Evolutionary conservation across 2,329 filamentous ascomycete genomes (phyloP).

Genomic region (Boeremia exigua): DNA sequence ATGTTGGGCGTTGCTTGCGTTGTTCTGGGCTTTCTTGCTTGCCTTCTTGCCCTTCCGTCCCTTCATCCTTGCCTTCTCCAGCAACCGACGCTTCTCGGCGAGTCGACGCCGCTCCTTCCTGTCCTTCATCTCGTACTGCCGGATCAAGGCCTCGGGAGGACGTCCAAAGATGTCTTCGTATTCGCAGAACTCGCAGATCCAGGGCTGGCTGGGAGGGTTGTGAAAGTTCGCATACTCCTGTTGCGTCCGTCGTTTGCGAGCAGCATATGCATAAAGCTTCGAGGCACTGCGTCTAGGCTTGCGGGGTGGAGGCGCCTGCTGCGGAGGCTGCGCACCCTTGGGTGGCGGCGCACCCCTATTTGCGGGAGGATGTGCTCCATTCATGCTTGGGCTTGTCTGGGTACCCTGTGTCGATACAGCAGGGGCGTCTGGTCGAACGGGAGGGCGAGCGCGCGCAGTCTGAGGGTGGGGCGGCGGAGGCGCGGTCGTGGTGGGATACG

Average conservation of each 20-base stretch:
- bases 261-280: conserved; percentile 76
- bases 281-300: conserved; percentile 68
- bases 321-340: conserved; percentile 49
- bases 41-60: conserved; percentile 87
- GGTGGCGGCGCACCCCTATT: conserved; percentile 42
- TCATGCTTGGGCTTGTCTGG: conserved; percentile 62
- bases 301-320: conserved; percentile 58
- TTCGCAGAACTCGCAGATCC: conserved; percentile 98
- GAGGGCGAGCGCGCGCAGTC: conserved; percentile 35
- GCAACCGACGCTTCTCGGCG: conserved; percentile 80
- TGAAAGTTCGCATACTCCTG: conserved; percentile 79
- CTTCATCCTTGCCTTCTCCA: conserved; percentile 95
- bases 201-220: conserved; percentile 81
- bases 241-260: conserved; percentile 76
- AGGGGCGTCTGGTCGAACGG: conserved; percentile 42
- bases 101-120: conserved; percentile 81
- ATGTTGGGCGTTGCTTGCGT: conserved; percentile 40
- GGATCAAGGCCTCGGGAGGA: conserved; percentile 82
- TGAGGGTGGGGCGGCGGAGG: conserved; percentile 28
- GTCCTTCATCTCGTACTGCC: conserved; percentile 94
- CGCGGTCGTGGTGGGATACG: conserved; percentile 35
- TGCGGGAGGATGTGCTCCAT: conserved; percentile 39
- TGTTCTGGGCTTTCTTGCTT: conserved; percentile 63
- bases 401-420: conserved; percentile 60
- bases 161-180: conserved; percentile 95